Evolutionary conservation across 805 yeast species (phyloP).

Genomic region (Komagataella phaffii): DNA sequence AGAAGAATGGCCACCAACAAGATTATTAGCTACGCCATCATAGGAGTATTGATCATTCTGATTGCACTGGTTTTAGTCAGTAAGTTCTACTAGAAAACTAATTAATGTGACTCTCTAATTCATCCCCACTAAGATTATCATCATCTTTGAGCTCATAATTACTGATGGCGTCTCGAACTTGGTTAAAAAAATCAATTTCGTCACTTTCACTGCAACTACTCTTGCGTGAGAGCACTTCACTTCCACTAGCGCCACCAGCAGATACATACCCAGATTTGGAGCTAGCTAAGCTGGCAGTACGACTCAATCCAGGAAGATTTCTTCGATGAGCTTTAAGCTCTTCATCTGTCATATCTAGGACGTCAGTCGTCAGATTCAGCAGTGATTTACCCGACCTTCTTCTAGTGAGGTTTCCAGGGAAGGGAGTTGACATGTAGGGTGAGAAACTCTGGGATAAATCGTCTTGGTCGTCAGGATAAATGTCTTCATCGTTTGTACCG

Average conservation of each 20-base stretch:
- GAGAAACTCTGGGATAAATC: conserved; percentile 15
- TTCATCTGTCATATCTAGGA: conserved; percentile 55
- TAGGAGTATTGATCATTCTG: conserved; percentile 70
- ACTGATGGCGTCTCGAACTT: conserved; percentile 28
- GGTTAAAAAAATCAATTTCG: conserved; percentile 21
- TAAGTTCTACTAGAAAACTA: conserved; percentile 44
- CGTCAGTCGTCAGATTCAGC: conserved; percentile 51
- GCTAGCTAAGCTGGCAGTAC: conserved; percentile 9
- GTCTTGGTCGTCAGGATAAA: conserved; percentile 29
- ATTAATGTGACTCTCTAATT: conserved; percentile 33
- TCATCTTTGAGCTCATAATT: conserved; percentile 21
- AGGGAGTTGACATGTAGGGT: conserved; percentile 6
- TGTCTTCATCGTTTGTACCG: conserved; percentile 11
- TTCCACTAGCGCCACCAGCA: conserved; percentile 1
- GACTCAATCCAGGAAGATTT: conserved; percentile 18
- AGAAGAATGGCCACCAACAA: conserved; percentile 87
- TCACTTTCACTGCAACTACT: conserved; percentile 6
- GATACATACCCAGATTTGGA: conserved; percentile 1
- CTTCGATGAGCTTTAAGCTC: conserved; percentile 23
- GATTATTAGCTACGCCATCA: conserved; percentile 81
- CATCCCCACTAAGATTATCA: conserved; percentile 36
- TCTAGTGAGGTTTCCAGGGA: conserved; percentile 41
- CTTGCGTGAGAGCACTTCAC: conserved; percentile 9
- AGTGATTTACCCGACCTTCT: conserved; percentile 68
- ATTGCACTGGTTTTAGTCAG: conserved; percentile 75